Base-by-base conservation (phyloP, 176 grass and related monocot genomes). In the Cocos nucifera region DNA sequence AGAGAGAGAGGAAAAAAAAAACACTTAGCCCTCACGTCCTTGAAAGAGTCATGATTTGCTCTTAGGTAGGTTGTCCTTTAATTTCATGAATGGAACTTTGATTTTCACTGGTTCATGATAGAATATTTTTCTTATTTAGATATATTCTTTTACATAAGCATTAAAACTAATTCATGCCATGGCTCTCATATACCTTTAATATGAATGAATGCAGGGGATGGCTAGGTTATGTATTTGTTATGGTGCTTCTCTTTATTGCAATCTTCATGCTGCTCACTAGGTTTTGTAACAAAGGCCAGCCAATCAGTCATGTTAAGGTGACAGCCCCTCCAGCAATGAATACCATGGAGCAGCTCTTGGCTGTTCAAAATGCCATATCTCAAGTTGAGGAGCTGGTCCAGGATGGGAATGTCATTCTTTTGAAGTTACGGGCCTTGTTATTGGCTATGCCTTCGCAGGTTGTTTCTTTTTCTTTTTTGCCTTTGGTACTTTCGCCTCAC, bases 291-390 rank as follows among this genome's bases (percentile, higher is more conserved):
- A 72, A 84, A 74, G 92, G 83, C 72, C 82, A 72, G 55, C 76
- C 75, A 60, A 80, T 97, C 65, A 57, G 59, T 64, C 80, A 79
- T 65, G 22, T 97, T 54, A 97, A 91, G 71, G 92, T 97, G 58
- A 70, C 72, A 66, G 83, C 81, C 61, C 92, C 92, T 77, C 84
- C 84, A 64, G 63, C 81, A 58, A 80, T 97, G 87, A 97, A 82
- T 76, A 91, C 83, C 20, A 80, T 97, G 92, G 92, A 97, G 69
- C 92, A 97, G 81, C 80, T 97, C 50, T 79, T 97, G 71, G 87
- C 92, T 62, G 92, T 97, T 62, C 92, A 97, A 74, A 97, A 85
- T 78, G 92, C 78, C 48, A 91, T 97, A 76, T 91, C 87, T 53
- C 82, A 97, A 86, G 72, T 91, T 25, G 92, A 97, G 74, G 80